Conservation (phyloP, 768 basidiomycete species). For the Tulasnella sp. region DNA sequence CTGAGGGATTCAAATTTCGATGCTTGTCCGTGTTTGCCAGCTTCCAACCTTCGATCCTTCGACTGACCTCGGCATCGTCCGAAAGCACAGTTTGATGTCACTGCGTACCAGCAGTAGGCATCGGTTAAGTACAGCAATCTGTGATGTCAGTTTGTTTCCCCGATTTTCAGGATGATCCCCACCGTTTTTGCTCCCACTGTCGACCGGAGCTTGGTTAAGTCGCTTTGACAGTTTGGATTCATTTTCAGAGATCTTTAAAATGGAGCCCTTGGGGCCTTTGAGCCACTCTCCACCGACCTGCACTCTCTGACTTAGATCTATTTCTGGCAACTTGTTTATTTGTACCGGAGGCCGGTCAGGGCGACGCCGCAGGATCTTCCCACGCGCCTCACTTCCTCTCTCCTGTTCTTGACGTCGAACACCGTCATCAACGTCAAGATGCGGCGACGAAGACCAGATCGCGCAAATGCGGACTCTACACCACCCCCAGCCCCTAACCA, state of each 20-base stretch:
- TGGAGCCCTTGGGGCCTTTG: not conserved
- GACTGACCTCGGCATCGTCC: not conserved
- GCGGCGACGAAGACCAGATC: constrained; percentile 20
- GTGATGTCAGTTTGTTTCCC: too few relatives aligned
- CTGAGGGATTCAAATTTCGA: constrained; percentile 22
- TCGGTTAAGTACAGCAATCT: too few relatives aligned
- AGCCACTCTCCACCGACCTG: not conserved
- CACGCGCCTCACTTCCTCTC: not conserved
- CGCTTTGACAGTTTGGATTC: too few relatives aligned
- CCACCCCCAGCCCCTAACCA: not conserved
- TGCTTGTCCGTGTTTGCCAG: not conserved
- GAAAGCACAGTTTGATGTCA: not conserved
- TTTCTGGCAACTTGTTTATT: not conserved
- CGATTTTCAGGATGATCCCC: too few relatives aligned
- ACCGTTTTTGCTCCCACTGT: too few relatives aligned
- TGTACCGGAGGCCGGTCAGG: not conserved
- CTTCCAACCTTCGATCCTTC: not conserved
- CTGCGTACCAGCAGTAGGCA: too few relatives aligned
- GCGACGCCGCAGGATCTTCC: not conserved
- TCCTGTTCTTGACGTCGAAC: constrained; percentile 4
- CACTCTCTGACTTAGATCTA: not conserved
- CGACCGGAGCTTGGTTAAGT: too few relatives aligned
- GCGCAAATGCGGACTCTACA: not conserved
- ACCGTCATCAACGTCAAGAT: not conserved
- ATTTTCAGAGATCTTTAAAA: not conserved